Evolutionary conservation across 352 stramenopile species (phyloP), one percentile per base, ranked within the genome.

Genomic region (Pythium monospermum): DNA sequence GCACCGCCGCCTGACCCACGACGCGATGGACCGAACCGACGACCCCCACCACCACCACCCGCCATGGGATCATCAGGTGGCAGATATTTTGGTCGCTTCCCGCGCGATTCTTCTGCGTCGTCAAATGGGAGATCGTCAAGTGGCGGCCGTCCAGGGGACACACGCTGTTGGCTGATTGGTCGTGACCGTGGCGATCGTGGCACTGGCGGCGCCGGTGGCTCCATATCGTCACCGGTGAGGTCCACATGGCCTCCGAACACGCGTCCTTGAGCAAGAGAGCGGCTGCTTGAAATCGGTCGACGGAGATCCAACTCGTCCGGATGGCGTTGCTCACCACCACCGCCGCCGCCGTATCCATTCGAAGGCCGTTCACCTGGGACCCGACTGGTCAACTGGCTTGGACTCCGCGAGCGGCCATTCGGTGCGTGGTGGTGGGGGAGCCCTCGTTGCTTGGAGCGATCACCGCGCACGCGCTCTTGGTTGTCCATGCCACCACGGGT

Each of bases 401-500:
- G 31, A 18, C 57, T 65, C n/a, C 57, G 45, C 13, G 57, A 65
- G 6, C 45, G 49, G 22, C 27, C 51, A 13, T 45, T 51, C 8
- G 43, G 25, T 19, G 48, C 5, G 3, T 26, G 41, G 18, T 54
- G 30, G 10, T 19, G 15, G 13, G 47, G 41, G 18, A 57, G 48
- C 15, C 48, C 18, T 25, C 53, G 45, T 15, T 55, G n/a, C n/a
- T n/a, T n/a, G n/a, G n/a, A n/a, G n/a, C n/a, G n/a, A n/a, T n/a
- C n/a, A n/a, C n/a, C 53, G 19, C 53, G 45, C 1, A 43, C 7
- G 7, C 45, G 27, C 23, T 19, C 10, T 13, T 49, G 28, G 2
- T 26, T 15, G 6, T 42, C 49, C 4, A 49, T 26, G 1, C 41
- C 30, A 13, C 22, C 21, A 26, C 16, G 23, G 2, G n/a, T n/a